A percentile compares a stretch with the other conserved stretches of the same genome.
phyloP scores from a whole-genome alignment of 169 alveolate genomes.

The Cryptosporidium sp. region DNA sequence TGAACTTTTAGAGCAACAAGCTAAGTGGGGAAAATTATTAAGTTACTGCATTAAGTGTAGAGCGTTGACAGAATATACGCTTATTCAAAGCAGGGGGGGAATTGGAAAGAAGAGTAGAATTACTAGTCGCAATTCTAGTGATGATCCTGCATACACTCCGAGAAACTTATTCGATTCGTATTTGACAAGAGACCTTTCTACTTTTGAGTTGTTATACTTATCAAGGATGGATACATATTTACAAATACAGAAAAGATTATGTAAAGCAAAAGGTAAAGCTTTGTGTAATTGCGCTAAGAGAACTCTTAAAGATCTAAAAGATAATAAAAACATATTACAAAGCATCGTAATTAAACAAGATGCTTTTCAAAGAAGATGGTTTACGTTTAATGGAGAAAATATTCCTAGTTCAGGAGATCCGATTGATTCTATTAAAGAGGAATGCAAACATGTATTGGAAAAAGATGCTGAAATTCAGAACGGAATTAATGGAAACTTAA shows the following conservation, averaged over 20 bases:
- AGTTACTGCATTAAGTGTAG: not conserved
- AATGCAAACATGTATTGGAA: not conserved
- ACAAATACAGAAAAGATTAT: not conserved
- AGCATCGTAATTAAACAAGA: not conserved
- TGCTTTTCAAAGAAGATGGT: slow-evolving; percentile 8
- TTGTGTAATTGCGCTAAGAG: not conserved
- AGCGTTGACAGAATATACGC: not conserved
- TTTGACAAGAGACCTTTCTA: not conserved
- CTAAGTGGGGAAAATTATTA: not conserved
- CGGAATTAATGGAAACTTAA: not conserved
- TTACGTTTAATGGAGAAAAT: not conserved
- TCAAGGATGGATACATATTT: not conserved
- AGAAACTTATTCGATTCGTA: not conserved
- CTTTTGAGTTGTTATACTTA: not conserved
- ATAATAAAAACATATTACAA: not conserved
- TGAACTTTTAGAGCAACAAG: not conserved
- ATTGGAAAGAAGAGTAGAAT: not conserved
- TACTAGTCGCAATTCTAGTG: not conserved
- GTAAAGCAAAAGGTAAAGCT: not conserved
- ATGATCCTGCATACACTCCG: slow-evolving; percentile 14
- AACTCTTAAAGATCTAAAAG: not conserved
- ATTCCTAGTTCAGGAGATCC: not conserved
- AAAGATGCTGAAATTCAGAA: not conserved
- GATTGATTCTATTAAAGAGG: not conserved
- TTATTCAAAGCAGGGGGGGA: slow-evolving; percentile 4